Evolutionary conservation across 2,329 filamentous ascomycete genomes (phyloP).

Genomic region (Macrophomina tecta): DNA sequence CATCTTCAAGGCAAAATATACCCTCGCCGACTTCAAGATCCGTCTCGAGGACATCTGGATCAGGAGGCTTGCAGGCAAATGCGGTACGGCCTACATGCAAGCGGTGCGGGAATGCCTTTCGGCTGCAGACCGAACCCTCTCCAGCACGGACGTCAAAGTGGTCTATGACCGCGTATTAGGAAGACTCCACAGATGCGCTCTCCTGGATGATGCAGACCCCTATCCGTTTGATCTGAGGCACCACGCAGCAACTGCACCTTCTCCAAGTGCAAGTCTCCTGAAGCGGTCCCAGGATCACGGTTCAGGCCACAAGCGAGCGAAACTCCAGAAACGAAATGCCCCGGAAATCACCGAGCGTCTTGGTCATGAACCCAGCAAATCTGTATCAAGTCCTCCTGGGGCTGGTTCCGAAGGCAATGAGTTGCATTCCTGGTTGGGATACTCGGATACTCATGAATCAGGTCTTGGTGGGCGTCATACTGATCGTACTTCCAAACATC

Average conservation of each 20-base stretch:
- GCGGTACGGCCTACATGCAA: slow-evolving; percentile 76
- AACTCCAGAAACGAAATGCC: slow-evolving; percentile 15
- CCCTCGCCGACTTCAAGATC: slow-evolving; percentile 66
- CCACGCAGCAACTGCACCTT: not conserved
- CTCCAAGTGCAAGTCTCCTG: slow-evolving; percentile 10
- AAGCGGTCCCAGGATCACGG: slow-evolving; percentile 17
- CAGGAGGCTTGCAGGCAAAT: slow-evolving; percentile 68
- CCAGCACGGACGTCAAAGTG: slow-evolving; percentile 38
- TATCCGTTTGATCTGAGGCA: slow-evolving; percentile 11
- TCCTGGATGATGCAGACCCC: slow-evolving; percentile 38
- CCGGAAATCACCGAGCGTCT: slow-evolving; percentile 1
- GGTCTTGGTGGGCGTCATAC: not conserved
- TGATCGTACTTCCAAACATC: not conserved
- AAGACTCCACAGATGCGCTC: slow-evolving; percentile 46
- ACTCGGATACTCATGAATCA: not conserved
- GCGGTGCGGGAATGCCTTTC: slow-evolving; percentile 74
- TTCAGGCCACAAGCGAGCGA: not conserved
- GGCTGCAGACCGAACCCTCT: slow-evolving; percentile 62
- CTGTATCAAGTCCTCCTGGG: not conserved
- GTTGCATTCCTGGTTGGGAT: not conserved
- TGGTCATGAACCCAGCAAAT: not conserved
- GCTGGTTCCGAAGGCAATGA: not conserved
- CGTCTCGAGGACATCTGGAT: slow-evolving; percentile 69
- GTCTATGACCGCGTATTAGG: slow-evolving; percentile 54
- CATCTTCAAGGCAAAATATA: slow-evolving; percentile 65